Conservation (phyloP, 495 filamentous ascomycete genomes). For the Penicillium pulvis region DNA sequence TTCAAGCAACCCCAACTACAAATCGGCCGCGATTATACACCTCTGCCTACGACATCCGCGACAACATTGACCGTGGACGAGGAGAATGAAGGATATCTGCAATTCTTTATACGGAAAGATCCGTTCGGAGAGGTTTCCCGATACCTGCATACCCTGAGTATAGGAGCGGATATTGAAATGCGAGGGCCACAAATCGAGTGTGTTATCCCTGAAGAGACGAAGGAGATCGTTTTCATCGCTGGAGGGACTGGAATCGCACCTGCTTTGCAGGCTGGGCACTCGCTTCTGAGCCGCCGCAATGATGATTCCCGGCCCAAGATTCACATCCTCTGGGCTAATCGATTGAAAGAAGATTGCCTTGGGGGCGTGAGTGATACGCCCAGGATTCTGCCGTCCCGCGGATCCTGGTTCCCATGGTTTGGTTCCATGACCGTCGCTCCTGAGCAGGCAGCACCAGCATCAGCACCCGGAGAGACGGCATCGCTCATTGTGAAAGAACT, state of each 20-base stretch:
- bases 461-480: not conserved
- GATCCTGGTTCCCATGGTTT: constrained; percentile 40
- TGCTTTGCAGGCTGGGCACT: constrained; percentile 75
- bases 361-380: constrained; percentile 43
- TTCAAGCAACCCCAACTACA: constrained; percentile 92
- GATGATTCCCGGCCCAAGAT: constrained; percentile 40
- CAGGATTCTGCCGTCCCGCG: constrained; percentile 14
- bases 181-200: constrained; percentile 78
- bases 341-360: constrained; percentile 58
- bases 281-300: constrained; percentile 46
- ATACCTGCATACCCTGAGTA: constrained; percentile 64
- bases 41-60: constrained; percentile 59
- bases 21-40: constrained; percentile 87
- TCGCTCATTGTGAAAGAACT: constrained; percentile 63
- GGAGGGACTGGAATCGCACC: constrained; percentile 94
- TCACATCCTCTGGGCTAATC: constrained; percentile 71
- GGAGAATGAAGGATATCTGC: constrained; percentile 43
- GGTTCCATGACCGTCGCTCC: constrained; percentile 14
- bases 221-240: constrained; percentile 76
- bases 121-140: constrained; percentile 63
- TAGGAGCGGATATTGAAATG: constrained; percentile 66
- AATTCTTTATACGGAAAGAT: constrained; percentile 58
- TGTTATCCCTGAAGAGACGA: constrained; percentile 54
- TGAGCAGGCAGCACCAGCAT: not conserved
- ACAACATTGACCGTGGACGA: constrained; percentile 31